Evolutionary conservation across 2,329 filamentous ascomycete species (phyloP).

Genomic region (Aureobasidium pullulans): DNA sequence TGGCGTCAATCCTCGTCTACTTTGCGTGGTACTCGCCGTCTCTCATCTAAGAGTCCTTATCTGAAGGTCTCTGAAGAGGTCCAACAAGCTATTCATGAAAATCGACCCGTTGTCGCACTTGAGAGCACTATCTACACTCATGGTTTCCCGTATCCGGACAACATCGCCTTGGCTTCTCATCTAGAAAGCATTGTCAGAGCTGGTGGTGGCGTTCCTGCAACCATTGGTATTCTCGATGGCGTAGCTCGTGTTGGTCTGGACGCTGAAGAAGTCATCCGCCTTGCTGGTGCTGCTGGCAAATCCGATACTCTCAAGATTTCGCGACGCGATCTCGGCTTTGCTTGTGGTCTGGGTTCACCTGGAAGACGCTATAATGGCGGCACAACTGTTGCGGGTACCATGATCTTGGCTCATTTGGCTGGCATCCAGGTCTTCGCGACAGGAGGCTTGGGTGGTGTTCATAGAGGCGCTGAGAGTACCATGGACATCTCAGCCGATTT

Average conservation of each 20-base stretch:
- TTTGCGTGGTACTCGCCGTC: neutral
- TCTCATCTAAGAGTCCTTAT: slow-evolving; percentile 32
- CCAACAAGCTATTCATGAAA: slow-evolving; percentile 62
- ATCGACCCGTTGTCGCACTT: slow-evolving; percentile 79
- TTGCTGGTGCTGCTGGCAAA: slow-evolving; percentile 51
- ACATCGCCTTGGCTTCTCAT: slow-evolving; percentile 66
- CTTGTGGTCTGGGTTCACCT: slow-evolving; percentile 63
- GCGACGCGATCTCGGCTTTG: slow-evolving; percentile 74
- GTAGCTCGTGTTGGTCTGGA: slow-evolving; percentile 72
- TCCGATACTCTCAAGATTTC: slow-evolving; percentile 73
- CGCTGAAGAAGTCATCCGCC: slow-evolving; percentile 62
- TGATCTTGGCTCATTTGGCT: slow-evolving; percentile 77
- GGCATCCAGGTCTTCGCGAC: slow-evolving; percentile 93
- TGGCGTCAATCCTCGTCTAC: neutral
- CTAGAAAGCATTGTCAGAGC: slow-evolving; percentile 75
- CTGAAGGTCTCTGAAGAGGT: slow-evolving; percentile 78
- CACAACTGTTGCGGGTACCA: slow-evolving; percentile 89
- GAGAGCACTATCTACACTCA: slow-evolving; percentile 98
- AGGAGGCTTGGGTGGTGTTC: slow-evolving; percentile 88
- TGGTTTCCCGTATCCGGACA: slow-evolving; percentile 65
- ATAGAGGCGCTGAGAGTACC: slow-evolving; percentile 75
- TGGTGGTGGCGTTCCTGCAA: slow-evolving; percentile 79
- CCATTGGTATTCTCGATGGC: slow-evolving; percentile 80
- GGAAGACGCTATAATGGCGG: slow-evolving; percentile 72
- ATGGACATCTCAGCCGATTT: slow-evolving; percentile 95